Base-by-base conservation (phyloP, 1,284 basidiomycete genomes). In the Cryptococcus sp. region DNA sequence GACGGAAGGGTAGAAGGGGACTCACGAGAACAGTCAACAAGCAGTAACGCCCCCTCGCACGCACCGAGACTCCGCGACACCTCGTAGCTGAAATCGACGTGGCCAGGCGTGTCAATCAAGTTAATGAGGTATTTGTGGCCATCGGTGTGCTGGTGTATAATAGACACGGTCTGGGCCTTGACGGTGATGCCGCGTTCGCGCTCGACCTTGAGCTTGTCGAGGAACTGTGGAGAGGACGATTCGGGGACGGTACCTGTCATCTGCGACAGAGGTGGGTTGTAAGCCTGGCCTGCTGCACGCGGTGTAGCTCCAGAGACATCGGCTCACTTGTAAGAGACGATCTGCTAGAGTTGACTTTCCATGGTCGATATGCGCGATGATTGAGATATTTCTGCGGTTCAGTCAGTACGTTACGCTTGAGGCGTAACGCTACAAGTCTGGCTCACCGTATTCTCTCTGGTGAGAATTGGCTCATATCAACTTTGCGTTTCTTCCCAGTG, bases 11-110 rank as follows among this genome's bases (percentile, higher is more conserved):
- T 16, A 33, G 15, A 7, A 43, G 9, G 4, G 36, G 7, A 63
- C 73, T 59, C 52, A 79, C 78, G 95, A 45, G 91, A 93, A 13
- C 94, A 91, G 71, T 99, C 95, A 0, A 98, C 92, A 2, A 85
- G 82, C 13, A 98, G 80, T 47, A 98, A 76, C 3, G 92, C 95
- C 18, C 93, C 94, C 78, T 98, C 91, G 66, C 91, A 97, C 36
- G 94, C 93, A 1, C 91, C 87, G 24, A 98, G 80, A 43, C 90
- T 93, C 46, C 96, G 85, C 15, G 91, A 88, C 11, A 98, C 92
- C 77, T 98, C 96, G 85, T 94, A 95, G 57, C 89, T 85, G 77
- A 97, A 97, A 79, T 97, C 93, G 48, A 96, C 93, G 77, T 97
- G 93, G 3, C 93, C 93, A 46, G 95, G 95, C 0, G 96, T 98